Evolutionary conservation across 305 asterid genomes (phyloP).

Genomic region (Lippia alba): DNA sequence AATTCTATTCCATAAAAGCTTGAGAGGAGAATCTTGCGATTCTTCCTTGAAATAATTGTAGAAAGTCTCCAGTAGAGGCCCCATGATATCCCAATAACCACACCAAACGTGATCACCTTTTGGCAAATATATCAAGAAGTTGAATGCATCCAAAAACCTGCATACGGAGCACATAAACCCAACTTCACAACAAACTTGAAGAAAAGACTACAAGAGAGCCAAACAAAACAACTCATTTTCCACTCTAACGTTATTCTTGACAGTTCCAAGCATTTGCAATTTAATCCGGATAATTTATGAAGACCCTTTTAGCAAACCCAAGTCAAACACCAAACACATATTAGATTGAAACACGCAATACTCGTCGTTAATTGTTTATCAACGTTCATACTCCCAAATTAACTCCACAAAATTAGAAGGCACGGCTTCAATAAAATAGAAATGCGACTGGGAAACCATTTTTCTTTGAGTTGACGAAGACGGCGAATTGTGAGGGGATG

Average conservation of each 20-base stretch:
- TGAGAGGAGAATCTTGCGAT: constrained; percentile 75
- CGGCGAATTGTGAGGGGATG: constrained; percentile 68
- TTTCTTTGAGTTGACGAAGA: constrained; percentile 81
- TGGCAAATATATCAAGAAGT: constrained; percentile 69
- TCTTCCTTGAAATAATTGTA: constrained; percentile 81
- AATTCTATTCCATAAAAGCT: constrained; percentile 73
- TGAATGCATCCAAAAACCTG: constrained; percentile 98
- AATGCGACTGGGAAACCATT: constrained; percentile 54
- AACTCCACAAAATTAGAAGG: not conserved
- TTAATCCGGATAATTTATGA: not conserved
- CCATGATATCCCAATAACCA: constrained; percentile 86
- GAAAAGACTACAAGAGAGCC: not conserved
- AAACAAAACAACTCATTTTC: not conserved
- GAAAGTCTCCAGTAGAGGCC: constrained; percentile 94
- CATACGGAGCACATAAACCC: constrained; percentile 21
- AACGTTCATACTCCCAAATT: constrained; percentile 18
- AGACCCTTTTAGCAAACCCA: not conserved
- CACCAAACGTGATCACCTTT: constrained; percentile 86
- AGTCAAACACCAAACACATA: constrained; percentile 6
- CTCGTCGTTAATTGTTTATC: not conserved
- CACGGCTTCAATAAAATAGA: not conserved
- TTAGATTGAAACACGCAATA: not conserved
- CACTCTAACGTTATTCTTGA: constrained; percentile 23
- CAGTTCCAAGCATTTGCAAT: constrained; percentile 5
- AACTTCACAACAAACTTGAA: not conserved